Percentiles rank a stretch among this genome's conserved stretches.
Evolutionary conservation across 2,329 filamentous ascomycete genomes (phyloP).

Genomic region (Neofusicoccum umdonicola): DNA sequence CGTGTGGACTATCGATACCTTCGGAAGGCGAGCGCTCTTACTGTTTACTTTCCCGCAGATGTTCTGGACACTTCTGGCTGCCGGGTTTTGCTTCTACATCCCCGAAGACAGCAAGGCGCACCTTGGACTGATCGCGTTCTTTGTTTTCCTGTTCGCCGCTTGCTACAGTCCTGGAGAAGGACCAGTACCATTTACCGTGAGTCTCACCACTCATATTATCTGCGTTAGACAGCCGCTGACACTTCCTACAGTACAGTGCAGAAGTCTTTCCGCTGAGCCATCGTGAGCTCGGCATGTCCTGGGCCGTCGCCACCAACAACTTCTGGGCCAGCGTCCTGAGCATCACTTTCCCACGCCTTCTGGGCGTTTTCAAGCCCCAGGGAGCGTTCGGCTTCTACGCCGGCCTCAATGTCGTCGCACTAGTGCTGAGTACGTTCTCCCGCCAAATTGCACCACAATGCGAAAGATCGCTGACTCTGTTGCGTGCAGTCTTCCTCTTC

Average conservation of each 20-base stretch:
- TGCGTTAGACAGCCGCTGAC: constrained; percentile 24
- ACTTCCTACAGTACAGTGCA: constrained; percentile 42
- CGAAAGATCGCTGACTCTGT: too few species aligned
- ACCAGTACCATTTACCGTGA: background rate
- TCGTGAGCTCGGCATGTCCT: constrained; percentile 40
- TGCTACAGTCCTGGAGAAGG: constrained; percentile 49
- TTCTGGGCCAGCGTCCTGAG: constrained; percentile 42
- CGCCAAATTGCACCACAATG: too few species aligned
- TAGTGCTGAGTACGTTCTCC: constrained; percentile 21
- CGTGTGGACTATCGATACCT: constrained; percentile 44
- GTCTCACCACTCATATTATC: too few species aligned
- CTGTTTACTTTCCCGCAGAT: constrained; percentile 49
- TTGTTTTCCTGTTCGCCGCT: constrained; percentile 53
- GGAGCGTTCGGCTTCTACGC: constrained; percentile 62
- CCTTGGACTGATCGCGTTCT: constrained; percentile 36
- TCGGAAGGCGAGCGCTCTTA: constrained; percentile 40
- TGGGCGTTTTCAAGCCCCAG: constrained; percentile 33
- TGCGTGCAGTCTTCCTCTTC: constrained; percentile 25
- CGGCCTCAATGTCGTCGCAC: constrained; percentile 33
- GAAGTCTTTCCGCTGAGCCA: constrained; percentile 42
- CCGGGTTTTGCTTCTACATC: constrained; percentile 42
- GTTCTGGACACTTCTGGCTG: constrained; percentile 51
- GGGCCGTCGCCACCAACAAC: constrained; percentile 40
- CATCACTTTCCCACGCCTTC: constrained; percentile 39
- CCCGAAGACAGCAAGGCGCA: constrained; percentile 25